These are phyloP conservation scores for Cryphonectria nitschkei DNA, from an alignment of 2,329 filamentous ascomycete species.

Conservation along the genomic window DNA sequence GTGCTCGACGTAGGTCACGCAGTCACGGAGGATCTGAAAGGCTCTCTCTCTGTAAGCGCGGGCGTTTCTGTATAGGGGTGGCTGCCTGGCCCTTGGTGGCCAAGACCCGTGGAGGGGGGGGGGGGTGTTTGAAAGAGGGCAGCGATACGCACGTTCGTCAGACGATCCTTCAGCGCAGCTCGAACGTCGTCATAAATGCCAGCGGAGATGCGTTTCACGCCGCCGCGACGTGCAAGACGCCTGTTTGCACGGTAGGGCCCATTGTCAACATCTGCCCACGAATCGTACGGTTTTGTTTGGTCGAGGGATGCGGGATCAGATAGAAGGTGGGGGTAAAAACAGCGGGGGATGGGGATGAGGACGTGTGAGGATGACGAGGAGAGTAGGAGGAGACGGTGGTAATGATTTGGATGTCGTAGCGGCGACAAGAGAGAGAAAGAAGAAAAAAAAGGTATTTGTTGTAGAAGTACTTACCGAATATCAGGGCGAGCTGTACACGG, in stretches of 20 bases:
- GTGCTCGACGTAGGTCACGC: conserved; percentile 57
- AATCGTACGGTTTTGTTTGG: neutral
- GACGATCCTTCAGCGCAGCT: conserved; percentile 49
- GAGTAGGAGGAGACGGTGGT: too few species aligned
- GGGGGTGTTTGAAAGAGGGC: neutral
- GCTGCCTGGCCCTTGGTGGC: too few species aligned
- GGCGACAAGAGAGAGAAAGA: neutral
- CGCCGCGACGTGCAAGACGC: conserved; percentile 74
- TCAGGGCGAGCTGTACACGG: conserved; percentile 27
- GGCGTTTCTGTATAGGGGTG: neutral
- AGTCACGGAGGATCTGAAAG: conserved; percentile 55
- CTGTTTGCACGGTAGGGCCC: conserved; percentile 41
- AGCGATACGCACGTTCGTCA: conserved; percentile 49
- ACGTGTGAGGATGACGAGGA: neutral
- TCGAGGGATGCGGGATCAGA: neutral
- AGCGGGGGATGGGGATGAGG: too few species aligned
- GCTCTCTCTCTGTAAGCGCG: neutral
- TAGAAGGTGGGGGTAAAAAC: neutral
- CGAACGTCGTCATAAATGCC: conserved; percentile 67
- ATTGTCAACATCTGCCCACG: conserved; percentile 6
- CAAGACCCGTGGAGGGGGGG: too few species aligned
- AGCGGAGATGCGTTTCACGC: conserved; percentile 73
- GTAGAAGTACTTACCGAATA: conserved; percentile 24
- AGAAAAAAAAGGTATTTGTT: neutral
- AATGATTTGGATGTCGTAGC: conserved; percentile 1